These are phyloP conservation scores for Raddia guianensis DNA, from an alignment of 176 grass and related monocot species.

Conservation along the genomic window DNA sequence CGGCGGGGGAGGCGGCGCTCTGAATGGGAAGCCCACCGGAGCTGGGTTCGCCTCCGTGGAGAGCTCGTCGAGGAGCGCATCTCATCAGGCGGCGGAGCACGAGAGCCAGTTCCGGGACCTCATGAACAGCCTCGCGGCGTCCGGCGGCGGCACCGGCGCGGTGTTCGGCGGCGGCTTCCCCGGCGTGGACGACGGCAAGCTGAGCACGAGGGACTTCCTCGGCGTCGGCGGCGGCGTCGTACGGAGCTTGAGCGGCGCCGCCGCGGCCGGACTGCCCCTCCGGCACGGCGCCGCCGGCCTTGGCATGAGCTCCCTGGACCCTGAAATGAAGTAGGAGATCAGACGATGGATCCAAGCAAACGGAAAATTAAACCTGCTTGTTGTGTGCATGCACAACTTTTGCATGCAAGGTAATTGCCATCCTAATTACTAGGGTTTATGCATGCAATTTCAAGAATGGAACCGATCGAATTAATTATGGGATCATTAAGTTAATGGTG, in stretches of 20 bases:
- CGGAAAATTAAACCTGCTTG: no score
- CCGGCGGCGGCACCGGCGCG: slow-evolving; percentile 10
- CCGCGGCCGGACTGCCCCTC: slow-evolving; percentile 21
- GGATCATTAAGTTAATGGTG: background rate
- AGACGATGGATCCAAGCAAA: no score
- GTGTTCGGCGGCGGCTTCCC: slow-evolving; percentile 45
- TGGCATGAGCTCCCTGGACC: slow-evolving; percentile 55
- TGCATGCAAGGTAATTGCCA: background rate
- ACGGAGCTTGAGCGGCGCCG: slow-evolving; percentile 46
- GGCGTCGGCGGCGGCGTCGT: slow-evolving; percentile 67
- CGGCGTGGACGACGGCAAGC: slow-evolving; percentile 52
- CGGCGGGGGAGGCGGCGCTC: slow-evolving; percentile 28
- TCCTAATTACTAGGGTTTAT: background rate
- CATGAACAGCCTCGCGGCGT: slow-evolving; percentile 59
- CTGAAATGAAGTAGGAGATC: no score
- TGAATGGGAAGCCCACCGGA: slow-evolving; percentile 36
- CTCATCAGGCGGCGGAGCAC: slow-evolving; percentile 50
- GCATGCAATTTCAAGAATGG: background rate
- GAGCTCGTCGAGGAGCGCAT: slow-evolving; percentile 21
- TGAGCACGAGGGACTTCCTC: slow-evolving; percentile 81
- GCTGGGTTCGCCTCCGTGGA: slow-evolving; percentile 35
- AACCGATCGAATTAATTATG: background rate
- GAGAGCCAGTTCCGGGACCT: slow-evolving; percentile 77
- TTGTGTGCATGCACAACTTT: background rate
- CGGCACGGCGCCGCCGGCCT: slow-evolving; percentile 38